These are phyloP conservation scores for Pyrenochaeta sp. DNA, from an alignment of 2,329 filamentous ascomycete genomes.

Conservation along the genomic window DNA sequence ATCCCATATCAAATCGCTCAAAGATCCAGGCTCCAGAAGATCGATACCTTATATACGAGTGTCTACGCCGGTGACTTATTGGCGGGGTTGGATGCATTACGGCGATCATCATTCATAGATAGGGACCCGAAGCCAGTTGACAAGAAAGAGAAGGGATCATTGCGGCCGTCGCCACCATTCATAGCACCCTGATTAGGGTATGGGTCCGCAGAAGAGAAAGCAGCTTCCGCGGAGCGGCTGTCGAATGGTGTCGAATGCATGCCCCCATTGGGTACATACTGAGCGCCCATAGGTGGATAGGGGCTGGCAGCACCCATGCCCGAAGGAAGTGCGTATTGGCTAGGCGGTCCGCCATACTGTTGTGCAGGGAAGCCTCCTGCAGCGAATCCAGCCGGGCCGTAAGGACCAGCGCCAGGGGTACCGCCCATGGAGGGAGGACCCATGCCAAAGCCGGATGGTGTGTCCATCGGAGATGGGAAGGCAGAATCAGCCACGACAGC, in stretches of 20 bases:
- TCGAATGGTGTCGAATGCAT: constrained; percentile 90
- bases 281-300: constrained; percentile 79
- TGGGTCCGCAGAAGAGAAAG: constrained; percentile 88
- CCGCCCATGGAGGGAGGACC: constrained; percentile 86
- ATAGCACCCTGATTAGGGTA: constrained; percentile 76
- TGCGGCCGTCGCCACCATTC: constrained; percentile 72
- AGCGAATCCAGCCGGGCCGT: constrained; percentile 73
- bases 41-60: constrained; percentile 46
- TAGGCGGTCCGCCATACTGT: constrained; percentile 87
- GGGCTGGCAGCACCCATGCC: constrained; percentile 81
- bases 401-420: constrained; percentile 73
- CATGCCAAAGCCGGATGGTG: constrained; percentile 83
- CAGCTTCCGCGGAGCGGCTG: constrained; percentile 90
- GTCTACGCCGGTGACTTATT: constrained; percentile 53
- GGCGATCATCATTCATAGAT: constrained; percentile 69
- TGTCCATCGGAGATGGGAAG: constrained; percentile 90
- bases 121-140: constrained; percentile 76
- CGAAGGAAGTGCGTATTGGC: constrained; percentile 88
- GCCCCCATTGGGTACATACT: constrained; percentile 78
- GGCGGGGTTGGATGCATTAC: constrained; percentile 52
- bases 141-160: constrained; percentile 82
- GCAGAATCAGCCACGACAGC: constrained; percentile 94
- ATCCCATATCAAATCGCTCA: constrained; percentile 45
- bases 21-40: constrained; percentile 44
- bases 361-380: constrained; percentile 70